A percentile compares a stretch with the other conserved stretches of the same genome.
Conservation (phyloP, 192 early-diverging fungal genomes). For the Coemansia sp. region DNA sequence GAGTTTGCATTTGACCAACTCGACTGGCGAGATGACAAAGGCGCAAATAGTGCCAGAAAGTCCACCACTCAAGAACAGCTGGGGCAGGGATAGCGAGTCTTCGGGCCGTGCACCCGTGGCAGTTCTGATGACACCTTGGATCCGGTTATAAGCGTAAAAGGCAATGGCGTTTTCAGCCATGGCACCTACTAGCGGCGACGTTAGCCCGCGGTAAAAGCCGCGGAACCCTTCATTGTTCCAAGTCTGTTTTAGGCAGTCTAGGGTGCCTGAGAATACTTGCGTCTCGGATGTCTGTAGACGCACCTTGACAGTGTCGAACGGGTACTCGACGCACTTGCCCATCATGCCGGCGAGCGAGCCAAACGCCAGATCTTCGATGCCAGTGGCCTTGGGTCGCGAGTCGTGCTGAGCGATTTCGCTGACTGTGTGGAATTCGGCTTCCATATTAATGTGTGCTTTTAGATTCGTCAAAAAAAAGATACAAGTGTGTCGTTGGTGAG, state of each 20-base stretch:
- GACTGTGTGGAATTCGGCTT: constrained; percentile 44
- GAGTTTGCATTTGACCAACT: constrained; percentile 95
- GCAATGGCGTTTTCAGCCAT: constrained; percentile 94
- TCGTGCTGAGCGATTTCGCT: constrained; percentile 18
- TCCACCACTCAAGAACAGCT: constrained; percentile 81
- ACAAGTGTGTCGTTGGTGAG: neutral
- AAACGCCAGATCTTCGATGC: constrained; percentile 44
- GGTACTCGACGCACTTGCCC: constrained; percentile 94
- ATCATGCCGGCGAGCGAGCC: constrained; percentile 77
- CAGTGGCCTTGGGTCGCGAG: constrained; percentile 20
- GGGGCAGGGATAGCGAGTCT: constrained; percentile 60
- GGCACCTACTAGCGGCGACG: constrained; percentile 88
- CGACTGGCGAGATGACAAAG: constrained; percentile 90
- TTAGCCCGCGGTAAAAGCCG: constrained; percentile 91
- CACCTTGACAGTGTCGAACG: constrained; percentile 95
- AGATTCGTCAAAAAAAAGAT: neutral
- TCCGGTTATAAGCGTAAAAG: constrained; percentile 86
- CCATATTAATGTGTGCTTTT: constrained; percentile 19
- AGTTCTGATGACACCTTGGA: constrained; percentile 72
- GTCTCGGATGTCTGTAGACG: constrained; percentile 78
- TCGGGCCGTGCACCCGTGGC: constrained; percentile 14
- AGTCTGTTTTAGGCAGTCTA: constrained; percentile 81
- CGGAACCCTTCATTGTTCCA: constrained; percentile 75
- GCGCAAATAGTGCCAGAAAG: constrained; percentile 86
- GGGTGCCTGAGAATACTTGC: constrained; percentile 72